phyloP scores from a whole-genome alignment of 345 rosid genomes.

The Melaleuca alternifolia region DNA sequence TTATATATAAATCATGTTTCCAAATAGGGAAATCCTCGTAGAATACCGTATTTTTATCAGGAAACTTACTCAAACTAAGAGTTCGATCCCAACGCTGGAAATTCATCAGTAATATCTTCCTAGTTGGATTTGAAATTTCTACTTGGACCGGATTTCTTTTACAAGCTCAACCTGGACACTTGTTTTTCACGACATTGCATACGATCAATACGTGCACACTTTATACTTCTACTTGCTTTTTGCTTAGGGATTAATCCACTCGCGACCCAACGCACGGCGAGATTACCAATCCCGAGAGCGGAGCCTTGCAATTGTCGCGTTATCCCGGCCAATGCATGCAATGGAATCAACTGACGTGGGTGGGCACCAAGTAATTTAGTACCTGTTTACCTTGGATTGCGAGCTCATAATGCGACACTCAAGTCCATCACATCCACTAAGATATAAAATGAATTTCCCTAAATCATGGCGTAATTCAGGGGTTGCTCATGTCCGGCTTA shows the following conservation, averaged over 20 bases:
- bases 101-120: neutral
- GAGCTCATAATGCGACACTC: neutral
- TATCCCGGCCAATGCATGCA: neutral
- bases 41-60: neutral
- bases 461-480: constrained; percentile 54
- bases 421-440: neutral
- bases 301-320: neutral
- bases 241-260: neutral
- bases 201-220: too few relatives aligned
- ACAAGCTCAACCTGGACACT: too few relatives aligned
- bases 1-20: too few relatives aligned
- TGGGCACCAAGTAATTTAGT: neutral
- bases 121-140: neutral
- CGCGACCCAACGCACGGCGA: neutral
- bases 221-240: too few relatives aligned
- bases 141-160: neutral
- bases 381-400: neutral
- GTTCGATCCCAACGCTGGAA: neutral
- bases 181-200: too few relatives aligned
- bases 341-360: neutral
- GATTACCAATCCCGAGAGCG: neutral
- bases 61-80: neutral
- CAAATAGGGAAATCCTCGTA: neutral
- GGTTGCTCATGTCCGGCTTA: neutral
- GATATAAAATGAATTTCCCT: constrained; percentile 7